Evolutionary conservation across 495 filamentous ascomycete species (phyloP), one percentile per base, ranked within the genome.

Genomic region (Rhizodiscina lignyota): DNA sequence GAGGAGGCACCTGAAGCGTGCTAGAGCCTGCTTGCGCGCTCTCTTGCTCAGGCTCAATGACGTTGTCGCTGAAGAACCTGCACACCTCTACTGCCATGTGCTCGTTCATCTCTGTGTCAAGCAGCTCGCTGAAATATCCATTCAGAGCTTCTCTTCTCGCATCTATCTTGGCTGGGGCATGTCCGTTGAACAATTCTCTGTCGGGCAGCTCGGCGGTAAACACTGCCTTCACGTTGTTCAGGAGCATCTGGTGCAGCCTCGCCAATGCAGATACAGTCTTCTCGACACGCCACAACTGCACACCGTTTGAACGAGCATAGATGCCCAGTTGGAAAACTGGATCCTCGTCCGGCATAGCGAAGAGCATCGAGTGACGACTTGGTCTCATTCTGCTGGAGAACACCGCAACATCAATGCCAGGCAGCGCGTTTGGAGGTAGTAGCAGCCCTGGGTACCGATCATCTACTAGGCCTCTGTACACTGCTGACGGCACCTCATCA

Each of bases 151-250:
- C 63, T 36, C 91, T 72, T 38, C 89, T 70, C 12, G 84, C 78
- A 60, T 97, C 89, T 27, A 97, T 71, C 48, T 86, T 94, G 10
- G 85, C 86, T 6, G 89, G 89, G 4, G 89, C 84, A 53, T 97
- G 87, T 0, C 89, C 89, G 41, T 66, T 82, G 51, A 97, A 97
- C 4, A 97, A 67, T 15, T 68, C 70, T 26, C 79, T 68, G 43
- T 96, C 89, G 0, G 91, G 91, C 8, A 87, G 68, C 56, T 64
- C 85, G 12, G 59, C 68, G 11, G 66, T 65, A 47, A 91, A 83
- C n/a, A n/a, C n/a, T n/a, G n/a, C n/a, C 24, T 27, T 27, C 8
- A 27, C 24, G 24, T 27, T 13, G 3, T 64, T 47, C 26, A 68
- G 63, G 32, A 97, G 59, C 44, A 79, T 69, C 30, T 77, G 64